Evolutionary conservation across 176 grass and related monocot species (phyloP).

Genomic region (Triticum turgidum): DNA sequence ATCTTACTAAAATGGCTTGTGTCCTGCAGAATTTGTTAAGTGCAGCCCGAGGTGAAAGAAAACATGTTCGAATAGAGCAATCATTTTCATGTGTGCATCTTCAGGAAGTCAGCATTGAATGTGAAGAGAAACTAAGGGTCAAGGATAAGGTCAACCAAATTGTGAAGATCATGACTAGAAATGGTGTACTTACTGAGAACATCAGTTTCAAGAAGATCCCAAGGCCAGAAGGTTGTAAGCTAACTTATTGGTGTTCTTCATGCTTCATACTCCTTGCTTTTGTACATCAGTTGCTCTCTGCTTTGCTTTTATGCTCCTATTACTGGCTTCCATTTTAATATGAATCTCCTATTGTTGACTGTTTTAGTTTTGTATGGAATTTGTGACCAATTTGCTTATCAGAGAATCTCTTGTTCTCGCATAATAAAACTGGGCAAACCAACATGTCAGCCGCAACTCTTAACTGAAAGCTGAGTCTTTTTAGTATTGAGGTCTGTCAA

Average conservation of each 20-base stretch:
- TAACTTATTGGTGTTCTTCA: neutral
- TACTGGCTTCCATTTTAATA: neutral
- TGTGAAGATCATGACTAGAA: constrained; percentile 7
- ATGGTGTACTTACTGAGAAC: neutral
- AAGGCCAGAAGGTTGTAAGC: constrained; percentile 3
- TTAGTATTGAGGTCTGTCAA: too few relatives aligned
- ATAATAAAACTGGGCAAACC: neutral
- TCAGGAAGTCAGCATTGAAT: constrained; percentile 11
- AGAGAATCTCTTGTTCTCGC: neutral
- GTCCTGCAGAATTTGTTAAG: neutral
- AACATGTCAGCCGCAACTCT: neutral
- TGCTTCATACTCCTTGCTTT: neutral
- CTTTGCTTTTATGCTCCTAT: neutral
- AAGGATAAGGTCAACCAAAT: constrained; percentile 13
- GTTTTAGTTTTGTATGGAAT: neutral
- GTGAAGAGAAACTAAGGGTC: constrained; percentile 2
- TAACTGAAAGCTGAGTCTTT: neutral
- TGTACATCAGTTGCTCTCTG: neutral
- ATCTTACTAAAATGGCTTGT: neutral
- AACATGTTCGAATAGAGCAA: neutral
- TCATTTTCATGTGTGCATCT: neutral
- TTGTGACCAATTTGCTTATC: neutral
- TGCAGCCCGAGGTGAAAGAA: neutral
- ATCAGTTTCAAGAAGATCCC: constrained; percentile 13
- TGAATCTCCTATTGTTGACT: neutral